These are phyloP conservation scores for Plasmodium inui DNA, from an alignment of 169 alveolate genomes.

Conservation along the genomic window DNA sequence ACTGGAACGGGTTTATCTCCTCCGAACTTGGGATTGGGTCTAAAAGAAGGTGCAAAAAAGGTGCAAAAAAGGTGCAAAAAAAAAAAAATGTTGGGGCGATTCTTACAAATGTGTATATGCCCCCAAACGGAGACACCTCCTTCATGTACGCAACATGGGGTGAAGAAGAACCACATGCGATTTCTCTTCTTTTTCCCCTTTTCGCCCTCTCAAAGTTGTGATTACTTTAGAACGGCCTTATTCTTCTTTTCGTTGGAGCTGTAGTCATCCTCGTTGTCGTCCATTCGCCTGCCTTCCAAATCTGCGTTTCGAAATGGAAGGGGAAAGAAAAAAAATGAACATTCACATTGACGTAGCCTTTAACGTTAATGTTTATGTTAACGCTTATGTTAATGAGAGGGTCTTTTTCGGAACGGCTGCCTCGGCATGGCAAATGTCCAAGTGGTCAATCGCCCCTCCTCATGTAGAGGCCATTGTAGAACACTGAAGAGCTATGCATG, in stretches of 20 bases:
- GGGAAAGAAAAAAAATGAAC: not conserved
- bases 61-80: not conserved
- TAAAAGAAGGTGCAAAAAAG: not conserved
- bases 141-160: not conserved
- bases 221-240: constrained; percentile 59
- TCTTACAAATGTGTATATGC: not conserved
- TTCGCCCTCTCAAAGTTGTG: not conserved
- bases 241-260: constrained; percentile 39
- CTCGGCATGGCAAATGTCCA: no score
- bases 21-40: constrained; percentile 70
- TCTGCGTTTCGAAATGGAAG: not conserved
- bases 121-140: not conserved
- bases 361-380: not conserved
- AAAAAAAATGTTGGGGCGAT: not conserved
- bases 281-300: not conserved
- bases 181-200: constrained; percentile 4
- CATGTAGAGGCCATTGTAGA: not conserved
- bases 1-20: constrained; percentile 31
- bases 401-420: no score
- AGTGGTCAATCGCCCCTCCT: not conserved
- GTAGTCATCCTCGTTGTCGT: constrained; percentile 12
- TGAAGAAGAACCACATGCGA: not conserved
- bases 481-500: not conserved
- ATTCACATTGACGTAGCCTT: not conserved
- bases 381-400: no score